Evolutionary conservation across 139 green algal species (phyloP).

Genomic region (Ettlia oleoabundans): DNA sequence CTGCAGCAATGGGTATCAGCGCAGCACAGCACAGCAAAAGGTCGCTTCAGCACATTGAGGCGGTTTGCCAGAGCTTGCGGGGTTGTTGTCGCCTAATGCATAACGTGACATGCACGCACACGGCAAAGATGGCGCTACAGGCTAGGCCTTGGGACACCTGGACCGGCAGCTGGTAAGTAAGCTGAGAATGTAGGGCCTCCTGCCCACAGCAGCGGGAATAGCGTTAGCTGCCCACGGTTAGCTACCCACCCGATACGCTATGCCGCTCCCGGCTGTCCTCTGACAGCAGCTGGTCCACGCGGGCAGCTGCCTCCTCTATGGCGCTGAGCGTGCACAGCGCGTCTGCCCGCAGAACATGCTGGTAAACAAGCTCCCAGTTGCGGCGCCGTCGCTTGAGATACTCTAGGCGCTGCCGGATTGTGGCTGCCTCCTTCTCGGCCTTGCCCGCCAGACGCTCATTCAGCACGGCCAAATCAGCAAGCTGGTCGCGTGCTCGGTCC

Average conservation of each 20-base stretch:
- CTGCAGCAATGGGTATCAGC: too few relatives aligned
- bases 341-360: slow-evolving; percentile 76
- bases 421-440: background rate
- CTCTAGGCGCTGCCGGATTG: slow-evolving; percentile 60
- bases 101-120: too few relatives aligned
- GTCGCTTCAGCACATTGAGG: too few relatives aligned
- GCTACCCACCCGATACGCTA: slow-evolving; percentile 15
- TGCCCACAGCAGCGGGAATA: too few relatives aligned
- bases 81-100: too few relatives aligned
- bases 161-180: too few relatives aligned
- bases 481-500: slow-evolving; percentile 61
- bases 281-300: slow-evolving; percentile 69
- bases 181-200: too few relatives aligned
- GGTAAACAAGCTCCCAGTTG: slow-evolving; percentile 84
- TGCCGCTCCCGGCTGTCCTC: slow-evolving; percentile 65
- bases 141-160: too few relatives aligned
- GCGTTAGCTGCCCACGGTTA: too few relatives aligned
- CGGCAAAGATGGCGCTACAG: too few relatives aligned
- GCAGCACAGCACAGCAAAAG: too few relatives aligned
- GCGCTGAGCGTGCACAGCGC: slow-evolving; percentile 70
- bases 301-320: slow-evolving; percentile 82
- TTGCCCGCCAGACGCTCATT: slow-evolving; percentile 74
- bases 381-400: slow-evolving; percentile 66
- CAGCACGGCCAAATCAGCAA: slow-evolving; percentile 78
- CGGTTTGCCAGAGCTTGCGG: too few relatives aligned